Evolutionary conservation across 768 basidiomycete genomes (phyloP), one percentile per base, ranked within the genome.

Genomic region (Tubosaeta sp.): DNA sequence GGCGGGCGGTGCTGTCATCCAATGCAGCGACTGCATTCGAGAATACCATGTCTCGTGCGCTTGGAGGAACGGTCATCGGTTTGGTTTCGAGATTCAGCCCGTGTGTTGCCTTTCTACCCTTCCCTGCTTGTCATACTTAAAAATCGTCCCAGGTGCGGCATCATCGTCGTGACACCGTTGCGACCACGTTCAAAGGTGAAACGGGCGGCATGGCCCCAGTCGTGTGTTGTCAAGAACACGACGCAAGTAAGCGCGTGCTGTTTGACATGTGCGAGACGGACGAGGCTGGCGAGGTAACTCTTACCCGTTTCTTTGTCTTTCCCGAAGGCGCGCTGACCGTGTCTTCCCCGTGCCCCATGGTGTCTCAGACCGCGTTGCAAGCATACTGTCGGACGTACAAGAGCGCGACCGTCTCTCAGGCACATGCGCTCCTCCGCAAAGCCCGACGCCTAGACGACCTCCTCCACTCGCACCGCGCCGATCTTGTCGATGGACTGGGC

Each of bases 1-100:
- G 50, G 65, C 69, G 8, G 81, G 84, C 30, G 95, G 95, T 7
- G 90, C 90, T 3, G 86, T 88, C 35, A 75, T 94, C 25, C 80
- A 83, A 38, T 99, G 96, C 71, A 79, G 73, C 36, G 92, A 93
- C 60, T 97, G 96, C 64, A 68, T 71, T 14, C 80, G 77, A 46
- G 83, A 88, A 57, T 93, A 86, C 65, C 96, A 99, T 65, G 76
- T 85, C 8, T 85, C 90, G 0, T 99, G 96, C 66, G 96, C 92
- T 18, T 97, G 91, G 90, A 79, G 76, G 47, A 74, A 83, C 35
- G 87, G 87, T 0, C 82, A 87, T 71, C 86, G 76, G 57, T 94
- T 98, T 58, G 94, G 91, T 25, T 96, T 99, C 68, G 94, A 98
- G 71, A 81, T 98, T 35, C 86, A 87, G 60, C 79, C 86, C 31